phyloP scores from a whole-genome alignment of 2,329 filamentous ascomycete genomes.

The Phyllosticta citrichinensis region DNA sequence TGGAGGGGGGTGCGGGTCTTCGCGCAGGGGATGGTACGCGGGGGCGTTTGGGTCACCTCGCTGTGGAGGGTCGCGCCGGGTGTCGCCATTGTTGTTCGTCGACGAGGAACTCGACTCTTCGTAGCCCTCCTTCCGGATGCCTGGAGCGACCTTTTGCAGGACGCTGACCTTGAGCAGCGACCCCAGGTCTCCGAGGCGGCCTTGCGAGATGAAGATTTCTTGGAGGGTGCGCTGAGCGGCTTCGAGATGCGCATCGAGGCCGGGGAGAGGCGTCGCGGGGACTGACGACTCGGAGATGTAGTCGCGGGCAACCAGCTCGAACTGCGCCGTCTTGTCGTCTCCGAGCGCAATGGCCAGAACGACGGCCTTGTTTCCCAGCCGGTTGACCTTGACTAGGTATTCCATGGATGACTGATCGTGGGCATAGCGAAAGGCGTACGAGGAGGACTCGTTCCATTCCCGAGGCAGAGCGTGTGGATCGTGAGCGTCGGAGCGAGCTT shows the following conservation, averaged over 20 bases:
- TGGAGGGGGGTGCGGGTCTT: conserved; percentile 43
- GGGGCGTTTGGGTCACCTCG: conserved; percentile 32
- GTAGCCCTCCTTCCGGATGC: conserved; percentile 68
- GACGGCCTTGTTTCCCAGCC: conserved; percentile 75
- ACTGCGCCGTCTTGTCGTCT: conserved; percentile 69
- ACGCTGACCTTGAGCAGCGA: conserved; percentile 65
- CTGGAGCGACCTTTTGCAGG: conserved; percentile 73
- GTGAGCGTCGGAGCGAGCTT: conserved; percentile 47
- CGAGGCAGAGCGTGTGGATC: conserved; percentile 54
- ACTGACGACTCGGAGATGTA: conserved; percentile 57
- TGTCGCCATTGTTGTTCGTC: conserved; percentile 28
- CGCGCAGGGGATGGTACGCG: conserved; percentile 23
- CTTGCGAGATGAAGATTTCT: conserved; percentile 63
- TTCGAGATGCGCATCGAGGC: conserved; percentile 25
- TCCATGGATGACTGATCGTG: conserved; percentile 78
- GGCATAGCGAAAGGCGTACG: conserved; percentile 74
- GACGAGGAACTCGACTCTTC: conserved; percentile 40
- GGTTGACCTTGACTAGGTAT: conserved; percentile 71
- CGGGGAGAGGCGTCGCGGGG: conserved; percentile 33
- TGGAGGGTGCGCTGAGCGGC: conserved; percentile 35
- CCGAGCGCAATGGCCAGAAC: conserved; percentile 69
- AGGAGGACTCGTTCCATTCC: conserved; percentile 69
- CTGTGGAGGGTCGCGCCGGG: conserved; percentile 30
- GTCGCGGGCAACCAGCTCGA: conserved; percentile 66
- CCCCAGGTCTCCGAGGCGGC: conserved; percentile 58